Percentiles rank a stretch among this genome's conserved stretches.
phyloP scores from a whole-genome alignment of 441 rosid genomes.

The Populus trichocarpa region DNA sequence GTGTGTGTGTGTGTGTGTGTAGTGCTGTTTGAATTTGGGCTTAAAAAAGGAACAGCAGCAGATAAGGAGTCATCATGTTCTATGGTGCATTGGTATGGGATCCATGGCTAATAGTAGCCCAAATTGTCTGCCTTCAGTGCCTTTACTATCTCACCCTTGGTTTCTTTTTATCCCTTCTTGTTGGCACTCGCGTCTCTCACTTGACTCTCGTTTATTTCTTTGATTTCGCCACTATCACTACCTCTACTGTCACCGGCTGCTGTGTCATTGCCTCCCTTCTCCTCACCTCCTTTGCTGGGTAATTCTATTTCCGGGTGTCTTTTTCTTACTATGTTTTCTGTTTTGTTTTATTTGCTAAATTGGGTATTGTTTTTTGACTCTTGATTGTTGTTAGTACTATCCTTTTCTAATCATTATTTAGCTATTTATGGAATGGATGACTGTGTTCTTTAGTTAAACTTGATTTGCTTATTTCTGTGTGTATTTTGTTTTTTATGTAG shows the following conservation, averaged over 20 bases:
- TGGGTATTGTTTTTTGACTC: neutral
- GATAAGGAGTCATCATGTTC: slow-evolving; percentile 49
- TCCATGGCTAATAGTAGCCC: slow-evolving; percentile 93
- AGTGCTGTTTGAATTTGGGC: too few relatives aligned
- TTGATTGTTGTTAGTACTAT: neutral
- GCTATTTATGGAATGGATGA: neutral
- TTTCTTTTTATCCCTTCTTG: slow-evolving; percentile 47
- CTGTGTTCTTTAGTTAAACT: neutral
- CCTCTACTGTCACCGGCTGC: slow-evolving; percentile 82
- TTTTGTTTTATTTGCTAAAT: too few relatives aligned
- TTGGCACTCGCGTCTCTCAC: slow-evolving; percentile 79
- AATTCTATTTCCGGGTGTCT: slow-evolving; percentile 1
- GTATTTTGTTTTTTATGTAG: slow-evolving; percentile 35
- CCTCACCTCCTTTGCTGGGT: slow-evolving; percentile 72
- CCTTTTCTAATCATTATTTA: too few relatives aligned
- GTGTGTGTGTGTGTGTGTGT: too few relatives aligned
- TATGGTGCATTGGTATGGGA: slow-evolving; percentile 95
- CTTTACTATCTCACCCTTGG: slow-evolving; percentile 73
- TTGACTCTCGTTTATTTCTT: slow-evolving; percentile 23
- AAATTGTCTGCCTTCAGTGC: slow-evolving; percentile 85
- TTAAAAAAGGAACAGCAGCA: too few relatives aligned
- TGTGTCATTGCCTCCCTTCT: slow-evolving; percentile 66
- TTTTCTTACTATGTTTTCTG: neutral
- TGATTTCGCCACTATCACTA: slow-evolving; percentile 71
- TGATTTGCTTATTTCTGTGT: neutral